Conservation (phyloP, 257 asterid genomes). For the Capsicum rhomboideum region DNA sequence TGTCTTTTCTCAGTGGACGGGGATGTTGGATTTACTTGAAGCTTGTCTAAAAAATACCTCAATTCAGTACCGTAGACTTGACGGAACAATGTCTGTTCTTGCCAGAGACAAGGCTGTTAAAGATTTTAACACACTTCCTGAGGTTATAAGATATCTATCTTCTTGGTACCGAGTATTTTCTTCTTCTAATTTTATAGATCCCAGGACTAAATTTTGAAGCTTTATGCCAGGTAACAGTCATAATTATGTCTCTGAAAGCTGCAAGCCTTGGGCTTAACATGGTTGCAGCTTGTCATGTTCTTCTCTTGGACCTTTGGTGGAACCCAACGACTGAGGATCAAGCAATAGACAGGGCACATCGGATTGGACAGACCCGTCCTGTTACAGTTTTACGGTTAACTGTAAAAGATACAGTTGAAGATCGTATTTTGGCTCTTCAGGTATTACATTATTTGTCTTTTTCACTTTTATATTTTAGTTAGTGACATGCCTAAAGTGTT, state of each 20-base stretch:
- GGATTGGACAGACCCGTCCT: conserved; percentile 94
- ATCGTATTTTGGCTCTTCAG: conserved; percentile 96
- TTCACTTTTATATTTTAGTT: neutral
- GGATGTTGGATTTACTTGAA: conserved; percentile 97
- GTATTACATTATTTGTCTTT: conserved; percentile 19
- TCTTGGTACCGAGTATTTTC: neutral
- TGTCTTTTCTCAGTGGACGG: conserved; percentile 98
- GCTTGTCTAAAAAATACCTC: conserved; percentile 49
- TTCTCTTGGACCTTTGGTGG: conserved; percentile 99
- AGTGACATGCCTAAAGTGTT: neutral
- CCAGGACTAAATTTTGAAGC: neutral
- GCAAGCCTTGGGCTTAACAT: conserved; percentile 97
- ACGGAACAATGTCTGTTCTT: conserved; percentile 84
- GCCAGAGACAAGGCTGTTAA: conserved; percentile 95
- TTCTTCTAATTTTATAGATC: neutral
- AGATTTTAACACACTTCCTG: conserved; percentile 82
- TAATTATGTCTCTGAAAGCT: conserved; percentile 96
- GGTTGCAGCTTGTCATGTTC: conserved; percentile 94
- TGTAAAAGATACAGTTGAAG: conserved; percentile 93
- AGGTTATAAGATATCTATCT: conserved; percentile 36
- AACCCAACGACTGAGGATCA: conserved; percentile 99
- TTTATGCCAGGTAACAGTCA: conserved; percentile 63
- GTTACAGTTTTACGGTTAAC: conserved; percentile 88
- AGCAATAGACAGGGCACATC: conserved; percentile 96
- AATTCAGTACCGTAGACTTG: conserved; percentile 87